These are phyloP conservation scores for Saccharomycopsis olivae DNA, from an alignment of 805 yeast genomes.

Conservation along the genomic window DNA sequence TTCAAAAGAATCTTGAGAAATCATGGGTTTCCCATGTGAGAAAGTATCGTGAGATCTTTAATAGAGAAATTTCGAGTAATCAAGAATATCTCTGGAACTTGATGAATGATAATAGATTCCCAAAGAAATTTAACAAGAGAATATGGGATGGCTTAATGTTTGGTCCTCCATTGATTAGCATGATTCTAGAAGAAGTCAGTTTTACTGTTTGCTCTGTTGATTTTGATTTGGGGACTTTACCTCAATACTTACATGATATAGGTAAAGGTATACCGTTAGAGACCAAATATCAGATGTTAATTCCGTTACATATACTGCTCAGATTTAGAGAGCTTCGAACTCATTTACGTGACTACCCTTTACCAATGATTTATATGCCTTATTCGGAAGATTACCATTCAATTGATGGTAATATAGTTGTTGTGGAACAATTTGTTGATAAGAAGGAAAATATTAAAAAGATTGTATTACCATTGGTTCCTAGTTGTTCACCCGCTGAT, in stretches of 20 bases:
- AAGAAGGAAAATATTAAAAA: slow-evolving; percentile 46
- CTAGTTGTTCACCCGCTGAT: slow-evolving; percentile 28
- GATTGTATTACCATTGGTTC: slow-evolving; percentile 52
- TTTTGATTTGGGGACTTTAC: slow-evolving; percentile 39
- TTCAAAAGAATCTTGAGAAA: slow-evolving; percentile 39
- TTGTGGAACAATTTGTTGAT: slow-evolving; percentile 52
- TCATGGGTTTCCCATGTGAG: slow-evolving; percentile 67
- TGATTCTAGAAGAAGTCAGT: slow-evolving; percentile 38
- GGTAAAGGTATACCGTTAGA: slow-evolving; percentile 81
- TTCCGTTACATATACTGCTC: slow-evolving; percentile 55
- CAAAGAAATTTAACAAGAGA: slow-evolving; percentile 32
- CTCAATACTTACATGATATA: slow-evolving; percentile 52
- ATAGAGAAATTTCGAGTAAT: slow-evolving; percentile 30
- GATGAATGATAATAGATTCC: slow-evolving; percentile 25
- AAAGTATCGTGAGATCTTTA: slow-evolving; percentile 32
- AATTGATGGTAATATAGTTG: slow-evolving; percentile 49
- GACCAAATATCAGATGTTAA: slow-evolving; percentile 51
- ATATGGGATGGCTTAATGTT: slow-evolving; percentile 34
- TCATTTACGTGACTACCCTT: slow-evolving; percentile 76
- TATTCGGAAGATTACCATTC: slow-evolving; percentile 5
- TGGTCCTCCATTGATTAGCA: slow-evolving; percentile 43
- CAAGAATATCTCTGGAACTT: slow-evolving; percentile 30
- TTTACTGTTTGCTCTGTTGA: slow-evolving; percentile 40
- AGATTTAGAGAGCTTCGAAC: slow-evolving; percentile 50
- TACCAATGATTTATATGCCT: slow-evolving; percentile 53